These are phyloP conservation scores for Mycocentrospora acerina DNA, from an alignment of 2,329 filamentous ascomycete species.

Conservation along the genomic window DNA sequence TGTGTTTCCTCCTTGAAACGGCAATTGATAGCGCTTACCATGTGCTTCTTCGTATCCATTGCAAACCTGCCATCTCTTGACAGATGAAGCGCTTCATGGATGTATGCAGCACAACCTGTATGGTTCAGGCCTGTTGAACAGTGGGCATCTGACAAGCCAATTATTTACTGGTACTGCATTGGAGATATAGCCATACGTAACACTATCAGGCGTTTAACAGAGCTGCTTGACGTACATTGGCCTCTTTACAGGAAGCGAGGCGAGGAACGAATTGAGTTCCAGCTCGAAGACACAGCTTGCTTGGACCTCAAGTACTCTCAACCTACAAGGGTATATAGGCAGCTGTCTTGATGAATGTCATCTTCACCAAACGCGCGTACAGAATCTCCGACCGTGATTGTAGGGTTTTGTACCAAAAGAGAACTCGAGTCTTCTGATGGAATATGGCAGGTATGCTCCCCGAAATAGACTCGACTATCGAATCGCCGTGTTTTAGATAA, in stretches of 20 bases:
- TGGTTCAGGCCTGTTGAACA: slow-evolving; percentile 22
- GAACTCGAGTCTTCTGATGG: slow-evolving; percentile 22
- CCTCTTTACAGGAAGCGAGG: slow-evolving; percentile 4
- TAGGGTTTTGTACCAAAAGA: slow-evolving; percentile 35
- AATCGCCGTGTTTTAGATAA: slow-evolving; percentile 83
- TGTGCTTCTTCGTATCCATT: slow-evolving; percentile 23
- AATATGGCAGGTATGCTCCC: slow-evolving; percentile 65
- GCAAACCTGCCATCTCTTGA: slow-evolving; percentile 15
- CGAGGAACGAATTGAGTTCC: slow-evolving; percentile 17
- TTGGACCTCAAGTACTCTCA: slow-evolving; percentile 14
- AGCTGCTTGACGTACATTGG: slow-evolving; percentile 15
- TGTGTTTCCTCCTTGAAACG: slow-evolving; percentile 30
- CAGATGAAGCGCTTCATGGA: slow-evolving; percentile 24
- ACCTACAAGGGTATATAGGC: slow-evolving; percentile 26
- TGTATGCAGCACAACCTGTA: slow-evolving; percentile 20
- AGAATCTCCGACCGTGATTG: slow-evolving; percentile 42
- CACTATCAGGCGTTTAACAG: slow-evolving; percentile 17
- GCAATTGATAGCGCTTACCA: slow-evolving; percentile 36
- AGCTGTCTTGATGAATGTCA: slow-evolving; percentile 25
- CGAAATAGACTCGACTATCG: slow-evolving; percentile 85
- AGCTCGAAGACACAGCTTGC: slow-evolving; percentile 8
- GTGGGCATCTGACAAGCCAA: slow-evolving; percentile 22
- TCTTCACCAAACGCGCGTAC: slow-evolving; percentile 35
- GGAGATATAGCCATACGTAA: slow-evolving; percentile 33
- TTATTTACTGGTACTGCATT: slow-evolving; percentile 16